Evolutionary conservation across 441 rosid species (phyloP).

Genomic region (Pelargonium citronellum): DNA sequence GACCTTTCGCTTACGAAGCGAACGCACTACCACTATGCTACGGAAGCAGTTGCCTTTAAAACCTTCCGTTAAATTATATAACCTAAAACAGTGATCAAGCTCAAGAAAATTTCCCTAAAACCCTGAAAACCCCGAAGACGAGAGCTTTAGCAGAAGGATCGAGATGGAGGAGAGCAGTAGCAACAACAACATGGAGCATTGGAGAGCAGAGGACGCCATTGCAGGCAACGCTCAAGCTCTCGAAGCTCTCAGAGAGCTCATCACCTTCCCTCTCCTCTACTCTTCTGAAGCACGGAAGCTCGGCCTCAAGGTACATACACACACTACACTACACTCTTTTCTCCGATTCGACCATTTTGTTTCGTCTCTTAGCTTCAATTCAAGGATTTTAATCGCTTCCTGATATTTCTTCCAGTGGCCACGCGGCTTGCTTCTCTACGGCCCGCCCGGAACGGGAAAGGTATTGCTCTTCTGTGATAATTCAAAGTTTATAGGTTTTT

Average conservation of each 20-base stretch:
- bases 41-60: conserved; percentile 3
- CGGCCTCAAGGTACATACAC: conserved; percentile 55
- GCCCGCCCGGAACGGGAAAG: conserved; percentile 90
- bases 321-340: neutral
- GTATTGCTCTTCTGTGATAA: conserved; percentile 23
- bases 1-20: conserved; percentile 99
- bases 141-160: neutral
- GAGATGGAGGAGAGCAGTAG: conserved; percentile 20
- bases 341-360: neutral
- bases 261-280: conserved; percentile 60
- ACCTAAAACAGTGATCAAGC: too few species aligned
- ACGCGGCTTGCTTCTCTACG: conserved; percentile 69
- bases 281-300: conserved; percentile 61
- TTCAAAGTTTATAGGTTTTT: neutral
- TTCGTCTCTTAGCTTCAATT: neutral
- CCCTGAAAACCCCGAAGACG: neutral
- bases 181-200: conserved; percentile 18
- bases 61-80: too few species aligned
- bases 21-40: conserved; percentile 97
- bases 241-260: conserved; percentile 75
- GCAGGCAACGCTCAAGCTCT: conserved; percentile 72
- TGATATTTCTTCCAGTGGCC: conserved; percentile 58
- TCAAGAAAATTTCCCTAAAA: neutral
- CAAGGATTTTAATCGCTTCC: neutral
- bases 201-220: conserved; percentile 71